A percentile compares a stretch with the other conserved stretches of the same genome.
phyloP scores from a whole-genome alignment of 75 land plant genomes.

The Pseudotsuga menziesii region DNA sequence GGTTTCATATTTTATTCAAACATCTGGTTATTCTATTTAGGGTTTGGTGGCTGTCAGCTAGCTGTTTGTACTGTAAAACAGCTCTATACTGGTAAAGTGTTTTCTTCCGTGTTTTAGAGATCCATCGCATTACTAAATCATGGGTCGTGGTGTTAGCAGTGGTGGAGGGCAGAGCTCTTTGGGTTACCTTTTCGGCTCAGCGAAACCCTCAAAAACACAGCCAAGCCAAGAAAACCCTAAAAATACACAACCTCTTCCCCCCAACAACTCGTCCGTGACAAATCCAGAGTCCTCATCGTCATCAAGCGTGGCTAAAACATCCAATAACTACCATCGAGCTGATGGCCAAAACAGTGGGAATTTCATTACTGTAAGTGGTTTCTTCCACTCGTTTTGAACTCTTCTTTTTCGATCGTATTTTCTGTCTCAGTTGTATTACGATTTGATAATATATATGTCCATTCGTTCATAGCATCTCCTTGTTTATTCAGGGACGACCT shows the following conservation, averaged over 20 bases:
- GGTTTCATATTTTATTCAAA: too few relatives aligned
- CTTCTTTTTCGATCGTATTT: background rate
- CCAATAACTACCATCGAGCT: conserved; percentile 76
- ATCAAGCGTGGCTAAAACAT: conserved; percentile 34
- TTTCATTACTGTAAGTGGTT: conserved; percentile 58
- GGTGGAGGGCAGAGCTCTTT: conserved; percentile 44
- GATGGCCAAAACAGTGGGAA: conserved; percentile 85
- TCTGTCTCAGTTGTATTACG: too few relatives aligned
- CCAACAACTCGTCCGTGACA: conserved; percentile 1
- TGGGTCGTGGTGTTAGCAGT: conserved; percentile 45
- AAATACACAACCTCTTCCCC: conserved; percentile 9
- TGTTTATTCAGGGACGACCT: conserved; percentile 30
- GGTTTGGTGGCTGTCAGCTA: too few relatives aligned
- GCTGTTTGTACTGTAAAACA: too few relatives aligned
- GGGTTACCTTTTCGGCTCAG: conserved; percentile 42
- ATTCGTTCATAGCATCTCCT: too few relatives aligned
- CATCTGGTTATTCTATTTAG: too few relatives aligned
- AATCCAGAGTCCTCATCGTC: conserved; percentile 40
- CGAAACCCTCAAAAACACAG: conserved; percentile 5
- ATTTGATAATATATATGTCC: too few relatives aligned
- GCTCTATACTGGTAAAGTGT: too few relatives aligned
- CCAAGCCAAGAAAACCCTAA: background rate
- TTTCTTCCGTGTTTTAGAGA: too few relatives aligned
- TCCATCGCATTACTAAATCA: background rate
- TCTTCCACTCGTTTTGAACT: too few relatives aligned